Evolutionary conservation across 176 grass and related monocot species (phyloP).

Genomic region (Rhynchospora tenuis): DNA sequence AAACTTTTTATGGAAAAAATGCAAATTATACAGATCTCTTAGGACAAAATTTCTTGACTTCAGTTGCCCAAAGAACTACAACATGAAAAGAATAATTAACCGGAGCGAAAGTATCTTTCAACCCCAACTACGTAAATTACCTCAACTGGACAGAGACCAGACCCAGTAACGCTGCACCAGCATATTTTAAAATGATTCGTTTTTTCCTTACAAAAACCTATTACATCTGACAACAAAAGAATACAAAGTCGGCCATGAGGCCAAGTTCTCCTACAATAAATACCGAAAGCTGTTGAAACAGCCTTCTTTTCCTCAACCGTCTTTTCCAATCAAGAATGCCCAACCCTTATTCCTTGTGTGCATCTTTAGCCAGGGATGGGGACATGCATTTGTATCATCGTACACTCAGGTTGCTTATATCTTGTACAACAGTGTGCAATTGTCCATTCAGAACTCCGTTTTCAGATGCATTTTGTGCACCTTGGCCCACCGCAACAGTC

Average conservation of each 20-base stretch:
- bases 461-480: slow-evolving; percentile 47
- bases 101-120: background rate
- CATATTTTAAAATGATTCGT: slow-evolving; percentile 3
- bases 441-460: slow-evolving; percentile 56
- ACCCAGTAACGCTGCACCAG: background rate
- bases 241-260: background rate
- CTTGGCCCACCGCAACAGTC: slow-evolving; percentile 23
- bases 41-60: slow-evolving; percentile 23
- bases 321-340: background rate
- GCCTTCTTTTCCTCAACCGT: background rate
- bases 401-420: slow-evolving; percentile 11
- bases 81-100: slow-evolving; percentile 18
- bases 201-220: slow-evolving; percentile 12
- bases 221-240: slow-evolving; percentile 23
- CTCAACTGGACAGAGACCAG: background rate
- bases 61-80: slow-evolving; percentile 19
- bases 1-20: background rate
- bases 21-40: slow-evolving; percentile 23
- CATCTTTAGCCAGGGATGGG: background rate
- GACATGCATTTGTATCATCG: slow-evolving; percentile 8
- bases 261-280: slow-evolving; percentile 6
- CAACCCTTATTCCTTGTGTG: background rate
- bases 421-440: slow-evolving; percentile 19
- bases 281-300: slow-evolving; percentile 11
- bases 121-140: slow-evolving; percentile 12